phyloP scores from a whole-genome alignment of 805 yeast genomes.

The Yamadazyma philogaea region DNA sequence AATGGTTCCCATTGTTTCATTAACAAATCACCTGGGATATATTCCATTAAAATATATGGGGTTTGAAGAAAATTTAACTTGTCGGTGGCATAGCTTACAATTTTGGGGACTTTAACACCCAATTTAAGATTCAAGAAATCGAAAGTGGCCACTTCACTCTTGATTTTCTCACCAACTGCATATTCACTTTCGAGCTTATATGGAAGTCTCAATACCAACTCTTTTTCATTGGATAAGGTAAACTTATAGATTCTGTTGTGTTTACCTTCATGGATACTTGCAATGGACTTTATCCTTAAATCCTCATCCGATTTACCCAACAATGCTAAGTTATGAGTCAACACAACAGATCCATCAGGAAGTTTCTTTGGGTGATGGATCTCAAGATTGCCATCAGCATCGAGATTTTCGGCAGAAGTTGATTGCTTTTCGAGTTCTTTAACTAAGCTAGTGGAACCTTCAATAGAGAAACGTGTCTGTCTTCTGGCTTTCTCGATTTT shows the following conservation, averaged over 20 bases:
- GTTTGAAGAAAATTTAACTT: constrained; percentile 59
- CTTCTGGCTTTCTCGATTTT: constrained; percentile 69
- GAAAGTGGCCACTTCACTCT: constrained; percentile 90
- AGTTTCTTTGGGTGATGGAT: constrained; percentile 37
- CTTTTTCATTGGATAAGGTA: constrained; percentile 56
- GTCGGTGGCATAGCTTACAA: constrained; percentile 62
- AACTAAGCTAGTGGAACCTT: constrained; percentile 63
- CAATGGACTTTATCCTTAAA: constrained; percentile 61
- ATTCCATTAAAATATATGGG: constrained; percentile 82
- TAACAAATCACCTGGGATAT: constrained; percentile 70
- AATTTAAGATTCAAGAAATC: constrained; percentile 72
- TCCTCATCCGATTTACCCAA: constrained; percentile 42
- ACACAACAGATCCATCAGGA: constrained; percentile 39
- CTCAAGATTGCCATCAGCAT: constrained; percentile 20
- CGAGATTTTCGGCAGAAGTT: constrained; percentile 21
- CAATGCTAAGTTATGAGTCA: constrained; percentile 48
- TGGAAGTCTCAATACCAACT: constrained; percentile 79
- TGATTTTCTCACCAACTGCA: constrained; percentile 63
- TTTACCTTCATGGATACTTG: constrained; percentile 89
- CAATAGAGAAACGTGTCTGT: constrained; percentile 75
- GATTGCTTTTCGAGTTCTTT: constrained; percentile 42
- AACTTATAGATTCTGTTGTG: constrained; percentile 85
- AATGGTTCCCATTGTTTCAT: constrained; percentile 93
- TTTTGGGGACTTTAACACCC: constrained; percentile 69
- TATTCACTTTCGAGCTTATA: constrained; percentile 69